Evolutionary conservation across 768 basidiomycete species (phyloP).

Genomic region (Rickenella mellea): DNA sequence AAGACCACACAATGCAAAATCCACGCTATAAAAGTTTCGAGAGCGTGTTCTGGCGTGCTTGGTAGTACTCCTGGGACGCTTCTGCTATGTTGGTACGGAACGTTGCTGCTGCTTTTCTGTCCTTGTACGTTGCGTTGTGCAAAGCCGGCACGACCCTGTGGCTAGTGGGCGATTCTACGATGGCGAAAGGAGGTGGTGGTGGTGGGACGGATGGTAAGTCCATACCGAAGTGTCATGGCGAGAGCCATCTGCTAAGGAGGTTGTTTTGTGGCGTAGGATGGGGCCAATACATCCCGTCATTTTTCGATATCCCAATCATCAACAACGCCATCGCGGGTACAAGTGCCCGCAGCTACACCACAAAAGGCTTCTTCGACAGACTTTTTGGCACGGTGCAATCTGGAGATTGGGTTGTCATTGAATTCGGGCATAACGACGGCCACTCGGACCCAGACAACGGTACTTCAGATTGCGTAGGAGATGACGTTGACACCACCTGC

Average conservation of each 20-base stretch:
- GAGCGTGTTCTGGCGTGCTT: too few species aligned
- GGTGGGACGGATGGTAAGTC: conserved; percentile 7
- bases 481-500: conserved; percentile 2
- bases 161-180: conserved; percentile 16
- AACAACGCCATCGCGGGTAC: conserved; percentile 38
- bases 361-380: conserved; percentile 29
- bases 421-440: conserved; percentile 42
- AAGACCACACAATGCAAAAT: too few species aligned
- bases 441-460: conserved; percentile 11
- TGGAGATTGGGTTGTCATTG: conserved; percentile 26
- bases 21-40: too few species aligned
- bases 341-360: conserved; percentile 36
- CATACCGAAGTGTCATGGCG: too few species aligned
- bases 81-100: too few species aligned
- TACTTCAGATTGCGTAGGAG: conserved; percentile 6
- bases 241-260: not conserved
- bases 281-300: conserved; percentile 34
- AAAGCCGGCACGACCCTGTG: conserved; percentile 14
- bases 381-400: conserved; percentile 24
- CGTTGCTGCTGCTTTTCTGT: too few species aligned
- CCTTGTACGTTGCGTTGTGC: too few species aligned
- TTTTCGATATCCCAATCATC: conserved; percentile 31
- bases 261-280: conserved; percentile 14
- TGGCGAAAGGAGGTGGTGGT: conserved; percentile 12
- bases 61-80: too few species aligned